phyloP scores from a whole-genome alignment of 192 early-diverging fungal genomes.

The Backusella tarrabulga region DNA sequence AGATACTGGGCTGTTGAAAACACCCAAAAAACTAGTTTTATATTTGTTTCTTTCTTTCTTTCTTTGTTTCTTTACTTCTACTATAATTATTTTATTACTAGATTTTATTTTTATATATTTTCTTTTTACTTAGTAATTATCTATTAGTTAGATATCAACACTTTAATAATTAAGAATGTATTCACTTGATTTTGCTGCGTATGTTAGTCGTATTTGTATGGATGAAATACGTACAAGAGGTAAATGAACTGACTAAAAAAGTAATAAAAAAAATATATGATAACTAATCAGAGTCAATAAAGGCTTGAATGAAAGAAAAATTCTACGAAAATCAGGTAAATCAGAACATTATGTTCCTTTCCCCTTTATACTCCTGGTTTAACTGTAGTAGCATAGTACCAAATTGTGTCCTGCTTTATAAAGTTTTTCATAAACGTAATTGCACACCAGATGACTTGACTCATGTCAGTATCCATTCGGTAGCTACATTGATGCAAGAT shows the following conservation, averaged over 20 bases:
- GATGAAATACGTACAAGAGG: conserved; percentile 24
- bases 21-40: neutral
- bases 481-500: conserved; percentile 33
- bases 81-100: neutral
- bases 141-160: neutral
- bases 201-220: conserved; percentile 26
- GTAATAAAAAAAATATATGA: neutral
- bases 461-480: conserved; percentile 23
- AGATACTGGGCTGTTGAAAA: neutral
- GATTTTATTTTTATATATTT: neutral
- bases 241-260: neutral
- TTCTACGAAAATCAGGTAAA: conserved; percentile 35
- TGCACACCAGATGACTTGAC: conserved; percentile 24
- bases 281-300: neutral
- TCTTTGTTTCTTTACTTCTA: neutral
- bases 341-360: neutral
- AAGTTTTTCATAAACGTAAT: conserved; percentile 24
- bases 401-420: conserved; percentile 28
- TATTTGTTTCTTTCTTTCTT: neutral
- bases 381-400: conserved; percentile 17
- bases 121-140: neutral
- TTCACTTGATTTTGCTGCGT: conserved; percentile 16
- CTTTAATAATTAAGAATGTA: neutral
- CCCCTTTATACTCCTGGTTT: neutral
- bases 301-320: conserved; percentile 32